Percentiles rank a stretch among this genome's conserved stretches.
Conservation (phyloP, 2,329 filamentous ascomycete genomes). For the Epichloe sibirici region DNA sequence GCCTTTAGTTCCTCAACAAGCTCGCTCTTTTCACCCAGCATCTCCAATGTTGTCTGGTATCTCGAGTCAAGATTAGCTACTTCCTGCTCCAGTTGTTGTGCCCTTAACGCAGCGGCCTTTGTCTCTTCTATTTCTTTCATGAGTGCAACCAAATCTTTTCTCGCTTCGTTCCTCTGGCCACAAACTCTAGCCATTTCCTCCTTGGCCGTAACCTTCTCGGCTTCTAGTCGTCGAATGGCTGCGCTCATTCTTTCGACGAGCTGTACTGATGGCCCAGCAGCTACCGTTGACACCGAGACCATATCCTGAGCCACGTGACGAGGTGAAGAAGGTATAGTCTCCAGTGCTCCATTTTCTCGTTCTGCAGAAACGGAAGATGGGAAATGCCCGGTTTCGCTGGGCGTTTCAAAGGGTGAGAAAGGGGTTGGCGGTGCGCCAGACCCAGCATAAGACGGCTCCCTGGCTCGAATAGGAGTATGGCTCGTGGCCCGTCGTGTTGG, state of each 20-base stretch:
- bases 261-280: constrained; percentile 84
- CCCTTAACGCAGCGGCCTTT: constrained; percentile 44
- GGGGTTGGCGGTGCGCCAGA: constrained; percentile 27
- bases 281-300: constrained; percentile 78
- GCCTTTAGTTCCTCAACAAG: constrained; percentile 78
- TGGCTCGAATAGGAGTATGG: constrained; percentile 32
- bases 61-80: constrained; percentile 58
- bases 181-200: constrained; percentile 75
- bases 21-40: constrained; percentile 96
- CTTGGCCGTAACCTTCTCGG: constrained; percentile 76
- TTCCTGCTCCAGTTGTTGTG: constrained; percentile 54
- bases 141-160: constrained; percentile 78
- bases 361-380: constrained; percentile 29
- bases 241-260: constrained; percentile 94
- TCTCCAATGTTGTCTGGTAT: constrained; percentile 84
- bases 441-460: constrained; percentile 24
- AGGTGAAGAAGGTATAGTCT: constrained; percentile 39
- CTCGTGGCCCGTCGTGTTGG: constrained; percentile 36
- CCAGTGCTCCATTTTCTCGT: constrained; percentile 41
- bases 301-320: constrained; percentile 69
- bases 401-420: constrained; percentile 35
- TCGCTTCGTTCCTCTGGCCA: constrained; percentile 79
- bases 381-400: constrained; percentile 20
- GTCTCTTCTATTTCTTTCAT: constrained; percentile 78
- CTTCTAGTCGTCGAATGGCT: constrained; percentile 79